These are phyloP conservation scores for Saccharomyces kudriavzevii DNA, from an alignment of 805 yeast species.

Conservation along the genomic window DNA sequence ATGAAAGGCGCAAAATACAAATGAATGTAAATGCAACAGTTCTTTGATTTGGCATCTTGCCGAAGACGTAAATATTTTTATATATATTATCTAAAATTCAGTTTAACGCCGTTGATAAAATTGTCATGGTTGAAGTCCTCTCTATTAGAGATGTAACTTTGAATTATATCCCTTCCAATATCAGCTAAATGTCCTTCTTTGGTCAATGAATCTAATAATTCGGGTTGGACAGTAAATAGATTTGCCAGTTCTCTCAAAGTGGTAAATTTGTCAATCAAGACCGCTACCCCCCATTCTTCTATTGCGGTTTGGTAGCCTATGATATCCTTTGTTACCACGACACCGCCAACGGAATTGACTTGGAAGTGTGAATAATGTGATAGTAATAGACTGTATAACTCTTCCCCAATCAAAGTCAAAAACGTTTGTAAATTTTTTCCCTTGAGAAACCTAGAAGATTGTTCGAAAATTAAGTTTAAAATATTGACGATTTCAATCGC, in stretches of 20 bases:
- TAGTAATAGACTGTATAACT: slow-evolving; percentile 49
- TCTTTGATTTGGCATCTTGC: background rate
- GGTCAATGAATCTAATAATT: slow-evolving; percentile 65
- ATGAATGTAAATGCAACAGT: background rate
- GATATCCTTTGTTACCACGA: slow-evolving; percentile 72
- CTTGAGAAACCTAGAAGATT: slow-evolving; percentile 33
- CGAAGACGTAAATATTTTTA: background rate
- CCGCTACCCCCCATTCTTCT: slow-evolving; percentile 58
- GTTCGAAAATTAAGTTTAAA: slow-evolving; percentile 29
- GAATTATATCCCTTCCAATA: slow-evolving; percentile 52
- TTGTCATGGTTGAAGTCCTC: slow-evolving; percentile 51
- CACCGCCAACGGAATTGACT: slow-evolving; percentile 76
- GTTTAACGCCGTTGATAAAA: slow-evolving; percentile 22
- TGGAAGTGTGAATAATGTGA: slow-evolving; percentile 68
- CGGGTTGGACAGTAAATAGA: slow-evolving; percentile 77
- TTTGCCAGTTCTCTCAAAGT: slow-evolving; percentile 76
- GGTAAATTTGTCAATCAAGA: slow-evolving; percentile 54
- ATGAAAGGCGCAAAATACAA: background rate
- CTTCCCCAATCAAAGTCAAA: slow-evolving; percentile 49
- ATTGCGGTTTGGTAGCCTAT: slow-evolving; percentile 64
- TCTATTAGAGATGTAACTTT: slow-evolving; percentile 60
- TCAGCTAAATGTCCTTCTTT: slow-evolving; percentile 71
- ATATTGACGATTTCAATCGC: slow-evolving; percentile 57
- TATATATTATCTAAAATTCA: slow-evolving; percentile 15
- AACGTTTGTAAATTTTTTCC: slow-evolving; percentile 44